Evolutionary conservation across 352 stramenopile genomes (phyloP), one percentile per base, ranked within the genome.

Genomic region (Pythium guiyangense): DNA sequence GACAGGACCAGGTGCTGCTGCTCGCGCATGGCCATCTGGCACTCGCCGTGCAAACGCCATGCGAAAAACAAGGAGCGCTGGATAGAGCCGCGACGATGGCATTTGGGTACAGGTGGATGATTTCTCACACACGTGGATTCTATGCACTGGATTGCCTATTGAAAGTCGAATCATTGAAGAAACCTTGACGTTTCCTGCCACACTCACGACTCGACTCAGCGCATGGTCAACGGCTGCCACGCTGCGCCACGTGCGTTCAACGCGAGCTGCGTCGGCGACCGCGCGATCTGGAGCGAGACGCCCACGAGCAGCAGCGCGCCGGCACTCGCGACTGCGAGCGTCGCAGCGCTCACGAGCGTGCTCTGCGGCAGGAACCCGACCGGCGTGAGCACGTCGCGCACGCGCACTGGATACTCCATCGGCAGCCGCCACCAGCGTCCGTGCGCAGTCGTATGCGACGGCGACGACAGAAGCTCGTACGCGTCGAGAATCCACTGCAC

Each of bases 341-440:
- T 86, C 43, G 70, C 49, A 8, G 69, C 65, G 44, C 73, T 84
- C 57, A 86, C 76, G 48, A 84, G 43, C 25, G 60, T 49, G 22
- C 46, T 57, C 4, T 52, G 78, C 29, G 73, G 67, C 31, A 86
- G 52, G 39, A 73, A 82, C 10, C 76, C 76, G 0, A 84, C 74
- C 5, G 76, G 76, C 4, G 60, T 74, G 11, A 63, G 47, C 17
- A 78, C 63, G 17, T 66, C 48, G 4, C 29, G 42, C 3, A 74
- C 22, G 51, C 55, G 45, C 50, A 71, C 49, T 40, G 71, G 70
- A 26, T 40, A 48, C 4, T 29, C 18, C 22, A 69, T 37, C 15
- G 45, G 40, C 20, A 82, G 40, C 9, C 59, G 64, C 45, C 68
- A 37, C 71, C 75, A 86, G 12, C 35, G 42, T 25, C 20, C n/a